Percentiles rank a stretch among this genome's conserved stretches.
phyloP scores from a whole-genome alignment of 495 filamentous ascomycete genomes.

The Penicillium flavigenum region DNA sequence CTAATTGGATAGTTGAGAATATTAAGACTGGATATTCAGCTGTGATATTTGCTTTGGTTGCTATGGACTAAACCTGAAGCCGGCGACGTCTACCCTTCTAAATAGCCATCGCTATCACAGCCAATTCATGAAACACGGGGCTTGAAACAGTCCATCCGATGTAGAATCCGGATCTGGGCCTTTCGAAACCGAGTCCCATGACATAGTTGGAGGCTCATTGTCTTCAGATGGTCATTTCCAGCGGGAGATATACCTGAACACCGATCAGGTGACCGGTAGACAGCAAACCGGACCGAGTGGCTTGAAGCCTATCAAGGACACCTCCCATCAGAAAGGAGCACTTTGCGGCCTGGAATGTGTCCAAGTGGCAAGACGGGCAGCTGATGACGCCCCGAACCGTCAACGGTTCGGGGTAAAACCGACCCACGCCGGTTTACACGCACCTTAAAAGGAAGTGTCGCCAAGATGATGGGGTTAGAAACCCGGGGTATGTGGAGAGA shows the following conservation, averaged over 20 bases:
- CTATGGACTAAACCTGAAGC: conserved; percentile 11
- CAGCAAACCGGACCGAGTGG: conserved; percentile 21
- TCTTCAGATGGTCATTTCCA: conserved; percentile 23
- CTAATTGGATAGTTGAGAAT: conserved; percentile 1
- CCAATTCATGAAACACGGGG: conserved; percentile 13
- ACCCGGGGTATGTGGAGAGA: background rate
- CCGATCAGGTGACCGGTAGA: conserved; percentile 31
- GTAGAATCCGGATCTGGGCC: conserved; percentile 10
- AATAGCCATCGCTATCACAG: conserved; percentile 18
- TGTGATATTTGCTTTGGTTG: conserved; percentile 3
- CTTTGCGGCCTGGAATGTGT: background rate
- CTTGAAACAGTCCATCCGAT: conserved; percentile 8
- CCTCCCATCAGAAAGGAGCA: conserved; percentile 6
- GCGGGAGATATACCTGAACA: conserved; percentile 23
- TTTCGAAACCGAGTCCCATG: conserved; percentile 15
- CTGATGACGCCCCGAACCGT: conserved; percentile 9
- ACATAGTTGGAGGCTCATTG: conserved; percentile 10
- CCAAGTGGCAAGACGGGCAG: conserved; percentile 15
- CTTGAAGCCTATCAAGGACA: conserved; percentile 21
- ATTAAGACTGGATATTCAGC: background rate
- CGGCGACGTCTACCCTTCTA: conserved; percentile 18
- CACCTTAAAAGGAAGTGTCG: conserved; percentile 10
- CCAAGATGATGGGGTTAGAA: background rate
- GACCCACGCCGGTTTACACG: conserved; percentile 4
- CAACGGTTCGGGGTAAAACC: conserved; percentile 8